Conservation (phyloP, 257 asterid species). For the Capsicum rhomboideum region DNA sequence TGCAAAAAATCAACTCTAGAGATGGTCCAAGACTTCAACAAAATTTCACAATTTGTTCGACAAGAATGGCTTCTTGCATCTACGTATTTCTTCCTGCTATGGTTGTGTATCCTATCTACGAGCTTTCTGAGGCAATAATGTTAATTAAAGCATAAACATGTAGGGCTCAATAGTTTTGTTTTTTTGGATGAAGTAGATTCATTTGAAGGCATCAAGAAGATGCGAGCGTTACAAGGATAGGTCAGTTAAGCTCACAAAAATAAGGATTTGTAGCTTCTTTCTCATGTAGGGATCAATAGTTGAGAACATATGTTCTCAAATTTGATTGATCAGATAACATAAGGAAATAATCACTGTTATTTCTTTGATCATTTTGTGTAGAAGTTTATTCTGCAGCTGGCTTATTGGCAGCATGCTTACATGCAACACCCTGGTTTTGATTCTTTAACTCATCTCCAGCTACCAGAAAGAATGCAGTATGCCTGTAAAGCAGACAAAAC, state of each 20-base stretch:
- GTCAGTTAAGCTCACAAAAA: too few relatives aligned
- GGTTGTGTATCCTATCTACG: neutral
- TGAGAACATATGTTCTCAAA: neutral
- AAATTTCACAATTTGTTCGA: neutral
- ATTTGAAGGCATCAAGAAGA: too few relatives aligned
- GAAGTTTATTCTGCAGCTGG: conserved; percentile 27
- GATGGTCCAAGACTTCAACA: too few relatives aligned
- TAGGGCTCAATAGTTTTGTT: neutral
- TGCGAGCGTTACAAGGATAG: too few relatives aligned
- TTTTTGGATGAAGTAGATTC: too few relatives aligned
- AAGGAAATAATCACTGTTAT: neutral
- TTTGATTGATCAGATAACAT: neutral
- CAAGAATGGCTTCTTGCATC: neutral
- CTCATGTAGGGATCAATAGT: neutral
- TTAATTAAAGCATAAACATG: neutral
- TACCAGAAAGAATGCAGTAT: conserved; percentile 90
- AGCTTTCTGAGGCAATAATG: neutral
- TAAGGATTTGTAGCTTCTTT: too few relatives aligned
- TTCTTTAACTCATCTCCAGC: conserved; percentile 85
- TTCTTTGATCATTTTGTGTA: neutral
- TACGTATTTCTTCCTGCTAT: neutral
- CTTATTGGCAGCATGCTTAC: conserved; percentile 55
- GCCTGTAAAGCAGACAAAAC: conserved; percentile 29
- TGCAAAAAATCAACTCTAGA: neutral
- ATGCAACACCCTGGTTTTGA: conserved; percentile 36